These are phyloP conservation scores for Fusarium marasasianum DNA, from an alignment of 2,329 filamentous ascomycete genomes.

Conservation along the genomic window DNA sequence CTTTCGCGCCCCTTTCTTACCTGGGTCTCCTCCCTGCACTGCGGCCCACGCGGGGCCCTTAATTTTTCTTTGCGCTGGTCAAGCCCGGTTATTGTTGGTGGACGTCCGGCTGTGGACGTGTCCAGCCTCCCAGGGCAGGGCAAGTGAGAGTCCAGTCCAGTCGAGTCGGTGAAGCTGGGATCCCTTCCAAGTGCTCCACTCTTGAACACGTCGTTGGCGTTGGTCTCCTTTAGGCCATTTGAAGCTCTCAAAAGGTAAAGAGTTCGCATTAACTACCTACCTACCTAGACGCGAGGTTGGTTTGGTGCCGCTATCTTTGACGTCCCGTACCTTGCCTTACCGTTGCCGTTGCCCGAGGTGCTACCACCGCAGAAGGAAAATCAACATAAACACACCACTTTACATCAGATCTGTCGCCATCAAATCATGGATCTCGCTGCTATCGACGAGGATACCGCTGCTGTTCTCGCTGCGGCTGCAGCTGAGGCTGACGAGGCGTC, in stretches of 20 bases:
- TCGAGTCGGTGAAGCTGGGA: slow-evolving; percentile 39
- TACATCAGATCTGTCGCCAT: background rate
- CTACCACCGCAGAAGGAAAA: background rate
- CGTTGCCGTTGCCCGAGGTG: slow-evolving; percentile 14
- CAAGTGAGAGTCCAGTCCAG: slow-evolving; percentile 13
- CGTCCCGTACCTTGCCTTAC: slow-evolving; percentile 8
- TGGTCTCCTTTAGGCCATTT: slow-evolving; percentile 33
- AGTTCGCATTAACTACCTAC: slow-evolving; percentile 4
- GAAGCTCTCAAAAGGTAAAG: slow-evolving; percentile 37
- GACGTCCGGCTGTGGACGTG: slow-evolving; percentile 22
- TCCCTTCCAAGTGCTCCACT: slow-evolving; percentile 30
- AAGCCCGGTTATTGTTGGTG: slow-evolving; percentile 1
- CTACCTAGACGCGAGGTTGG: slow-evolving; percentile 9
- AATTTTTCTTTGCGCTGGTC: slow-evolving; percentile 29
- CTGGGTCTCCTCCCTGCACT: slow-evolving; percentile 20
- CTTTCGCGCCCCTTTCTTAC: slow-evolving; percentile 5
- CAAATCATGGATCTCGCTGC: slow-evolving; percentile 39
- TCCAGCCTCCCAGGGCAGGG: slow-evolving; percentile 23
- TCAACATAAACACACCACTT: slow-evolving; percentile 6
- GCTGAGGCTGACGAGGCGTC: slow-evolving; percentile 35
- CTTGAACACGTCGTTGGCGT: slow-evolving; percentile 35
- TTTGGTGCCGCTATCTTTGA: slow-evolving; percentile 27
- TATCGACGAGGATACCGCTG: slow-evolving; percentile 43
- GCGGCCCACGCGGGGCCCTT: slow-evolving; percentile 35
- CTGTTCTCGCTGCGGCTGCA: slow-evolving; percentile 38